Evolutionary conservation across 176 grass and related monocot genomes (phyloP), one percentile per base, ranked within the genome.

Genomic region (Oryza meyeriana): DNA sequence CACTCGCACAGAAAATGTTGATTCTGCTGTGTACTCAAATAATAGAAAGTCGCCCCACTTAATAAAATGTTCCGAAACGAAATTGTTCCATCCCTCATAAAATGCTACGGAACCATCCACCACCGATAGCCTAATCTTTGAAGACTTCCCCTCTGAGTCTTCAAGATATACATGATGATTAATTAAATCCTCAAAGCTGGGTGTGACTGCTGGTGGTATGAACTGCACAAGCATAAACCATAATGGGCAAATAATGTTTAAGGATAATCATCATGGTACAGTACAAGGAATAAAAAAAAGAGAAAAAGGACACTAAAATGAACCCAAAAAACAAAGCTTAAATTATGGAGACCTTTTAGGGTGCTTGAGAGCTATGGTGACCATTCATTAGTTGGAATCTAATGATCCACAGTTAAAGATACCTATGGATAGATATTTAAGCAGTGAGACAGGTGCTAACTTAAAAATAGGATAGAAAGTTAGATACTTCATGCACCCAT

Each of bases 21-120:
- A 66, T 10, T 31, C n/a, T 27, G 34, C 41, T 67, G 74, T 75
- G 48, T 77, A 77, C 61, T 87, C 58, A 62, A 94, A 92, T 70
- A 89, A 22, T 38, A 94, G 12, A 52, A 90, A n/a, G 0, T 92
- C 87, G 34, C 81, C 90, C 66, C 27, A 35, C 55, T 47, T 72
- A 66, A 94, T 88, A 1, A 26, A 82, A 87, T 94, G 86, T 45
- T 82, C 67, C 35, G 75, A 85, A 73, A 90, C 87, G 90, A 94
- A 92, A 59, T 66, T 67, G 70, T 31, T 24, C 93, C 93, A 94
- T 52, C 93, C 90, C 31, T 86, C 68, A 85, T 81, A 18, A 80
- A 92, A 94, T 59, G 63, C 64, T 36, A 89, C 77, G 35, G 29
- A 82, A 65, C 47, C 87, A 83, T 68, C 41, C 47, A 88, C 59